Evolutionary conservation across 148 eudicot species (phyloP), one percentile per base, ranked within the genome.

Genomic region (Nyssa sinensis): DNA sequence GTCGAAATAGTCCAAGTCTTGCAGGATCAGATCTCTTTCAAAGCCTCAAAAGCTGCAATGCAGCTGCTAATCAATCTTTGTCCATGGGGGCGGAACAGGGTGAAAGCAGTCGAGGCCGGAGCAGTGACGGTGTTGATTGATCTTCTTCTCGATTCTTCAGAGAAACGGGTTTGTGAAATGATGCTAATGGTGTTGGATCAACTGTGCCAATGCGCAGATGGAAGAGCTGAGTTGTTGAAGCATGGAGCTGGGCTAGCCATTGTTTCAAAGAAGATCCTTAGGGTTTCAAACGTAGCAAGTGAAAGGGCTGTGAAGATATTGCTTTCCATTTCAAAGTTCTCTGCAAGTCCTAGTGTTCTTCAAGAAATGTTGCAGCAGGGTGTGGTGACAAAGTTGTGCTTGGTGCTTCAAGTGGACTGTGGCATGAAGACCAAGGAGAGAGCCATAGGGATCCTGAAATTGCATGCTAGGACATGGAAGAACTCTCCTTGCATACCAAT

Each of bases 381-480:
- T 9, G 89, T 89, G 75, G 91, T 89, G 83, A 69, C 83, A 0
- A 91, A 91, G 83, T 37, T 91, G 79, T 87, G 88, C 30, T 74
- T 91, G 83, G 90, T 91, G 62, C 77, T 89, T 72, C 97, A 89
- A 44, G 85, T 89, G 35, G 87, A 91, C 31, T 78, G 90, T 79
- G 90, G 92, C 23, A 71, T 19, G 13, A 91, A 84, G 84, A 85
- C 80, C 0, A 91, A 81, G 81, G 93, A 86, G 73, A 89, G 63
- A 72, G 90, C 90, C 3, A 78, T 71, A 23, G 97, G 87, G 79
- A 82, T 87, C 0, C 80, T 89, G 27, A 91, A 78, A 68, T 25
- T 81, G 85, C 90, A 89, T 77, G 81, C 90, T 27, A 86, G 65
- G 80, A 80, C 77, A 70, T 89, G 93, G 93, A 86, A 62, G 71